Base-by-base conservation (phyloP, 495 filamentous ascomycete species). In the Xylaria bambusicola region DNA sequence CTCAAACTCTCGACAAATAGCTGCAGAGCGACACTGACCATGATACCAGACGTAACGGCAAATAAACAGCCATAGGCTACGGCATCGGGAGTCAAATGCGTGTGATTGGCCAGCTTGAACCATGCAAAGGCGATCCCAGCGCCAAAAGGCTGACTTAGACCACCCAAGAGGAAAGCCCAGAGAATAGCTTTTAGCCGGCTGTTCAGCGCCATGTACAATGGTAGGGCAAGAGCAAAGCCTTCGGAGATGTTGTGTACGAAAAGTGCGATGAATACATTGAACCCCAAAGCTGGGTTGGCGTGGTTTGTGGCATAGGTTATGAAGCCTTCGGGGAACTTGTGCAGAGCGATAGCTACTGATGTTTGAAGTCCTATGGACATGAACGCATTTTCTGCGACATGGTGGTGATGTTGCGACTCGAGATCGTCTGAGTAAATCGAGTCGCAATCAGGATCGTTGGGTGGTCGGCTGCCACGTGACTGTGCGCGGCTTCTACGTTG, bases 221-320 rank as follows among this genome's bases (percentile, higher is more conserved):
- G 94, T 2, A 98, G 76, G 0, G 92, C 90, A 83, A 98, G 88
- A 60, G 91, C 89, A 69, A 98, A 98, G 17, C 94, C 94, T 74
- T 98, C 94, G 46, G 91, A 88, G 61, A 98, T 96, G 74, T 98
- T 98, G 78, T 98, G 94, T 60, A 98, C 93, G 68, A 94, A 97
- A 3, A 98, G 83, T 1, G 94, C 94, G 64, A 98, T 81, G 77
- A 98, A 98, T 33, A 98, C 90, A 35, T 90, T 86, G 66, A 96
- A 82, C 12, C 95, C 94, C 2, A 98, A 86, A 0, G 78, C 76
- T 0, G 94, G 92, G 66, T 88, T 97, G 29, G 91, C 95, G 62
- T 98, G 95, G 73, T 98, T 98, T 12, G 94, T 97, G 8, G 94
- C 93, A 71, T 94, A 98, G 27, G 95, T 98, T 57, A 98, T 97